These are phyloP conservation scores for Turnera subulata DNA, from an alignment of 345 rosid species.

Conservation along the genomic window DNA sequence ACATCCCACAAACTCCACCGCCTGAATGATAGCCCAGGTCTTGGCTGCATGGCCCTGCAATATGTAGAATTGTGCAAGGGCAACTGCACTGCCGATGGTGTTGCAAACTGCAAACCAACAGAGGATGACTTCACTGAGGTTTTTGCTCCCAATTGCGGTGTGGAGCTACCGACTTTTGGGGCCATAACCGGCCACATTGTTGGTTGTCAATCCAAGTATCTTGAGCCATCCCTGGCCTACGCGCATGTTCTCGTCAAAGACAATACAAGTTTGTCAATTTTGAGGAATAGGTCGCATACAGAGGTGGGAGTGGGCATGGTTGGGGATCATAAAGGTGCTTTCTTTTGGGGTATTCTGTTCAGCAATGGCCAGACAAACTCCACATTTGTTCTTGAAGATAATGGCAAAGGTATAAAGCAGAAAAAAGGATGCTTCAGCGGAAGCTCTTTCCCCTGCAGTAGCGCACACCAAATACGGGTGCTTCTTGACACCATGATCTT, in stretches of 20 bases:
- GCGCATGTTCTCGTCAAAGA: constrained; percentile 59
- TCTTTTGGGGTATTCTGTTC: constrained; percentile 70
- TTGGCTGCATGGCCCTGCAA: constrained; percentile 87
- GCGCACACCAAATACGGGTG: constrained; percentile 28
- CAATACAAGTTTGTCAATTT: constrained; percentile 36
- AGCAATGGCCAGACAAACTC: constrained; percentile 56
- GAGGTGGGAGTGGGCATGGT: constrained; percentile 75
- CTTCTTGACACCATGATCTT: no score
- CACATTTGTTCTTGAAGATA: constrained; percentile 72
- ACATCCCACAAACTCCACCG: constrained; percentile 48
- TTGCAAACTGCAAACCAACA: constrained; percentile 55
- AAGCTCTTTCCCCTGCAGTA: constrained; percentile 57
- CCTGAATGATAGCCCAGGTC: constrained; percentile 71
- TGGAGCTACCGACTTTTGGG: constrained; percentile 71
- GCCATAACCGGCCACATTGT: constrained; percentile 67
- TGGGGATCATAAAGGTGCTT: constrained; percentile 52
- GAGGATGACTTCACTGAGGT: constrained; percentile 73
- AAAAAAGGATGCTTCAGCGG: constrained; percentile 78
- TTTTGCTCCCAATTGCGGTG: constrained; percentile 82
- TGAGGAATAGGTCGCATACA: constrained; percentile 58
- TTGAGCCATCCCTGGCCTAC: constrained; percentile 51
- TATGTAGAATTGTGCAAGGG: constrained; percentile 66
- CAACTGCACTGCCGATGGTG: constrained; percentile 51
- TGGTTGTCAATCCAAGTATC: constrained; percentile 66
- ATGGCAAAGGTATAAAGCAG: constrained; percentile 72